These are phyloP conservation scores for Aspergillus sclerotiicarbonarius DNA, from an alignment of 495 filamentous ascomycete species.

Conservation along the genomic window DNA sequence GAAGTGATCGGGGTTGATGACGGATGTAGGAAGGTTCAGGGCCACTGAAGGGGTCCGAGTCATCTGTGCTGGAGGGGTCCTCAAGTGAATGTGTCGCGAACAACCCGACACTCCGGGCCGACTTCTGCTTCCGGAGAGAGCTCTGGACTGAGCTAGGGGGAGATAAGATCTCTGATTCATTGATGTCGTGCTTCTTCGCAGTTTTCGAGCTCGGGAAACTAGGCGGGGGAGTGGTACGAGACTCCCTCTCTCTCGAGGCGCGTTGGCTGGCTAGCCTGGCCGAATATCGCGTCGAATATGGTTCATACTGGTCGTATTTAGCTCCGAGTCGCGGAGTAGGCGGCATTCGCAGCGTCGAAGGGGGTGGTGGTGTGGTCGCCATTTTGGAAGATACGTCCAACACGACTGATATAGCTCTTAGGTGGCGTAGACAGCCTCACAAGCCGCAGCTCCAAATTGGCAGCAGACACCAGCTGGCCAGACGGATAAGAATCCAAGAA, in stretches of 20 bases:
- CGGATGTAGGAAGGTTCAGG: constrained; percentile 17
- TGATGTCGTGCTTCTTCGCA: constrained; percentile 21
- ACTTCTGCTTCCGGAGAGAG: constrained; percentile 54
- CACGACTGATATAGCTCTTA: background rate
- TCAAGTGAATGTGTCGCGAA: constrained; percentile 20
- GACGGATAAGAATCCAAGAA: constrained; percentile 1
- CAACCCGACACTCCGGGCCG: constrained; percentile 9
- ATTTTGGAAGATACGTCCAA: constrained; percentile 31
- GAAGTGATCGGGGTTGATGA: constrained; percentile 19
- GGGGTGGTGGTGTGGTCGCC: constrained; percentile 66
- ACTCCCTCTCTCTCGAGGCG: constrained; percentile 26
- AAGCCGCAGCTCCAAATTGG: constrained; percentile 6
- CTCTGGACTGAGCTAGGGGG: constrained; percentile 40
- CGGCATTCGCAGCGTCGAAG: constrained; percentile 60
- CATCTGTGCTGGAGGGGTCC: constrained; percentile 10
- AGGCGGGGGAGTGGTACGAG: constrained; percentile 40
- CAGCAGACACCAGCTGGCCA: background rate
- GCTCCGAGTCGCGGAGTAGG: constrained; percentile 69
- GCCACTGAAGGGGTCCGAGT: constrained; percentile 22
- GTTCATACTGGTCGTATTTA: constrained; percentile 66
- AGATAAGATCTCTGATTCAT: constrained; percentile 22
- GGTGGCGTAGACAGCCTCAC: background rate
- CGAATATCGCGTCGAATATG: constrained; percentile 55
- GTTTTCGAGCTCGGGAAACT: constrained; percentile 24
- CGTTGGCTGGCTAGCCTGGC: constrained; percentile 48